Evolutionary conservation across 2,329 filamentous ascomycete species (phyloP).

Genomic region (Verticillium albo-atrum): DNA sequence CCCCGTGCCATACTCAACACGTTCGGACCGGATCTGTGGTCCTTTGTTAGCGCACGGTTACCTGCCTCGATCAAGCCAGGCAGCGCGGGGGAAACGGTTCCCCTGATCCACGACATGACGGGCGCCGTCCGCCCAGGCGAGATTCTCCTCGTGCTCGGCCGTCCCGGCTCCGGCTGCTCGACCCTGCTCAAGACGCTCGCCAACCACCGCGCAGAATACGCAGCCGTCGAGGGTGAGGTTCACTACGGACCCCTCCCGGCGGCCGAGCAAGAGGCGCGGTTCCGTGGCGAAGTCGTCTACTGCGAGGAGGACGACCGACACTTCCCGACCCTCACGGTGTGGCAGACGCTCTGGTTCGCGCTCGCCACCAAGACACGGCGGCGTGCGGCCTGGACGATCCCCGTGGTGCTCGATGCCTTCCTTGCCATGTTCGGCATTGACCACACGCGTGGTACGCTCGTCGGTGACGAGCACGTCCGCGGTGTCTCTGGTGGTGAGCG

Average conservation of each 20-base stretch:
- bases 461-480: conserved; percentile 68
- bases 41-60: conserved; percentile 42
- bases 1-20: conserved; percentile 72
- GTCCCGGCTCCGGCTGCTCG: conserved; percentile 70
- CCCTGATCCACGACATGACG: conserved; percentile 25
- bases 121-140: conserved; percentile 29
- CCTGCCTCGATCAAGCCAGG: conserved; percentile 21
- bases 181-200: conserved; percentile 74
- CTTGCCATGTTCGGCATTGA: conserved; percentile 75
- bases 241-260: conserved; percentile 69
- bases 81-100: conserved; percentile 12
- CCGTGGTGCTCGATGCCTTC: conserved; percentile 64
- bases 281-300: conserved; percentile 73
- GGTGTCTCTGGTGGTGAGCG: conserved; percentile 78
- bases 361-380: conserved; percentile 72
- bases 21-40: conserved; percentile 76
- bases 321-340: conserved; percentile 69
- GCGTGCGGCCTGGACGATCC: conserved; percentile 57
- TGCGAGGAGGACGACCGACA: conserved; percentile 75
- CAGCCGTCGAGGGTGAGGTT: conserved; percentile 63
- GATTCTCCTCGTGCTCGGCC: conserved; percentile 49
- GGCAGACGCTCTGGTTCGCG: conserved; percentile 73
- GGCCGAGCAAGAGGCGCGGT: conserved; percentile 61
- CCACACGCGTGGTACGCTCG: conserved; percentile 69
- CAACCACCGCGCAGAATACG: conserved; percentile 64